phyloP scores from a whole-genome alignment of 2,329 filamentous ascomycete genomes.

The Aphanocladium album region DNA sequence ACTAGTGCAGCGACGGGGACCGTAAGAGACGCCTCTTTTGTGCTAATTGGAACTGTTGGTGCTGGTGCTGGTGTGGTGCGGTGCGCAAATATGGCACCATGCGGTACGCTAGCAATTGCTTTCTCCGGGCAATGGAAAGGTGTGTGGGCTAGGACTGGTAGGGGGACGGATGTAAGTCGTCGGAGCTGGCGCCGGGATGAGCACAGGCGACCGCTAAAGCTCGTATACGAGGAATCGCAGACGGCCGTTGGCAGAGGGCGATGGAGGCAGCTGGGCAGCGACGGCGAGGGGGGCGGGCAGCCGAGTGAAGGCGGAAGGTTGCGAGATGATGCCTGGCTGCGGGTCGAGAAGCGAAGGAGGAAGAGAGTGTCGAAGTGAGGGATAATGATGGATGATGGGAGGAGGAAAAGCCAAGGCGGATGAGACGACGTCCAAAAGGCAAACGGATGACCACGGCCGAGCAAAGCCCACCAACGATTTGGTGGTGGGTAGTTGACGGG shows the following conservation, averaged over 20 bases:
- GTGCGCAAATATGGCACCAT: not conserved
- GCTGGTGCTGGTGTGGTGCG: not conserved
- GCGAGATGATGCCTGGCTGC: not conserved
- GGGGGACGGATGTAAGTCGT: not conserved
- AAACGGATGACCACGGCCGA: not conserved
- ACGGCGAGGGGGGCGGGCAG: not conserved
- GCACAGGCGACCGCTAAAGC: not conserved
- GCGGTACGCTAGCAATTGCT: not conserved
- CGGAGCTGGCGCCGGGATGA: not conserved
- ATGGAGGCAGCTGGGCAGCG: not conserved
- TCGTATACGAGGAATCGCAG: not conserved
- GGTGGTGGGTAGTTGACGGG: not conserved
- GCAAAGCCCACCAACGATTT: not conserved
- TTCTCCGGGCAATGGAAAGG: not conserved
- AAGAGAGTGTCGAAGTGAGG: not conserved
- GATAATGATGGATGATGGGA: slow-evolving; percentile 1
- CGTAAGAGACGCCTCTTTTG: not conserved
- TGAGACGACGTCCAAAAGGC: not conserved
- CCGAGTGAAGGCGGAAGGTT: not conserved
- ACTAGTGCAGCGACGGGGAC: not conserved
- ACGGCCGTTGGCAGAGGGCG: not conserved
- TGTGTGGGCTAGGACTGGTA: not conserved
- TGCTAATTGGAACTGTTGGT: not conserved
- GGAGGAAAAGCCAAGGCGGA: not conserved
- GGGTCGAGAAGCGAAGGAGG: not conserved